Evolutionary conservation across 2,329 filamentous ascomycete species (phyloP).

Genomic region (Blastomyces gilchristii): DNA sequence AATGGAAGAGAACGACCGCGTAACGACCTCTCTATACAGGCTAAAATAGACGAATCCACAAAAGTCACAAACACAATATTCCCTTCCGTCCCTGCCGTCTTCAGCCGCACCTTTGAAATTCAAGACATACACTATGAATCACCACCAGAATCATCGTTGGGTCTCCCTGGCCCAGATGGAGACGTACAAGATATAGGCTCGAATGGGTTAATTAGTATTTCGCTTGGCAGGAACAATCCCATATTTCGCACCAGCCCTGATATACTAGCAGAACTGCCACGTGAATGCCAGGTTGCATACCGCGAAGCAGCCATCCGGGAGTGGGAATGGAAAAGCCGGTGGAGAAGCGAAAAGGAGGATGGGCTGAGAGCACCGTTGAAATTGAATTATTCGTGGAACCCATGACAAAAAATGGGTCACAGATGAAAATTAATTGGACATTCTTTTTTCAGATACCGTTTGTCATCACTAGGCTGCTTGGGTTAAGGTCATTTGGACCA

Average conservation of each 20-base stretch:
- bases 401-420: conserved; percentile 15
- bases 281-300: conserved; percentile 59
- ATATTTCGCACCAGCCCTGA: conserved; percentile 22
- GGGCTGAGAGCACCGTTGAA: conserved; percentile 28
- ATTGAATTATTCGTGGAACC: conserved; percentile 34
- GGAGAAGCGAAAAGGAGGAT: conserved; percentile 58
- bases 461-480: neutral
- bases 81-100: conserved; percentile 44
- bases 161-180: conserved; percentile 21
- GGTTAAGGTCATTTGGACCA: neutral
- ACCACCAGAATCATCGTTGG: conserved; percentile 1
- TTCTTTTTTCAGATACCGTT: neutral
- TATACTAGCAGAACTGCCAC: conserved; percentile 35
- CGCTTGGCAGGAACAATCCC: conserved; percentile 17
- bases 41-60: conserved; percentile 14
- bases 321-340: conserved; percentile 60
- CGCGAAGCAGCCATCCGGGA: conserved; percentile 56
- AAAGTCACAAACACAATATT: conserved; percentile 35
- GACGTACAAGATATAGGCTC: conserved; percentile 32
- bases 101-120: conserved; percentile 53
- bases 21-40: conserved; percentile 9
- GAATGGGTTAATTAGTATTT: conserved; percentile 33
- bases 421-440: neutral
- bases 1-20: conserved; percentile 13
- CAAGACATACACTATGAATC: conserved; percentile 49